Evolutionary conservation across 2,329 filamentous ascomycete genomes (phyloP).

Genomic region (Fusarium mangiferae): DNA sequence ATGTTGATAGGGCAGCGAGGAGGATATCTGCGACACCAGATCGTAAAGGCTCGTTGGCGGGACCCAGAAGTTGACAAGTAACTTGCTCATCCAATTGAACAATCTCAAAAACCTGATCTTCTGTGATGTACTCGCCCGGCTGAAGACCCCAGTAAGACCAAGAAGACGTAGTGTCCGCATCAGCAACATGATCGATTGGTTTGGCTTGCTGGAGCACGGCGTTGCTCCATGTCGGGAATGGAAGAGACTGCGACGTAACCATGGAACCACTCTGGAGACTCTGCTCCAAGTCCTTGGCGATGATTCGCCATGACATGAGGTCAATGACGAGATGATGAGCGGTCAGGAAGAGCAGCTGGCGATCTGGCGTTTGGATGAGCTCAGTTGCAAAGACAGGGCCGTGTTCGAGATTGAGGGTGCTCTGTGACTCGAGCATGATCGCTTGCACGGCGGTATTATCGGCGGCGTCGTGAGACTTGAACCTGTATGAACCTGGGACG

Average conservation of each 20-base stretch:
- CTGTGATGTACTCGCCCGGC: background rate
- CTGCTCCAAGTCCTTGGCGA: background rate
- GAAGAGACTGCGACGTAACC: background rate
- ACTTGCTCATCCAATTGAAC: background rate
- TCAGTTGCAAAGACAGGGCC: background rate
- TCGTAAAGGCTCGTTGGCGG: background rate
- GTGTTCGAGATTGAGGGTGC: background rate
- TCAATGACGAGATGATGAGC: background rate
- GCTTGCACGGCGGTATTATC: background rate
- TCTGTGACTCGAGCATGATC: background rate
- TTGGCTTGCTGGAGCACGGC: background rate
- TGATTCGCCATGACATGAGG: background rate
- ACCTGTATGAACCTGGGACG: background rate
- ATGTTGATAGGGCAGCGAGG: background rate
- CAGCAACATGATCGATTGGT: rapidly evolving
- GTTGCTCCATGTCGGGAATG: background rate
- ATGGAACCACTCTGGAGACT: background rate
- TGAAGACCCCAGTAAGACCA: background rate
- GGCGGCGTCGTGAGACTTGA: background rate
- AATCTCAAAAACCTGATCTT: background rate
- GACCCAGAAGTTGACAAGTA: background rate
- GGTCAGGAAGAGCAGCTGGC: background rate
- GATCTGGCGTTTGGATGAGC: background rate
- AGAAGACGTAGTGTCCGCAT: rapidly evolving
- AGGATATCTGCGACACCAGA: background rate